Evolutionary conservation across 805 yeast genomes (phyloP), one percentile per base, ranked within the genome.

Genomic region (Yarrowia sp.): DNA sequence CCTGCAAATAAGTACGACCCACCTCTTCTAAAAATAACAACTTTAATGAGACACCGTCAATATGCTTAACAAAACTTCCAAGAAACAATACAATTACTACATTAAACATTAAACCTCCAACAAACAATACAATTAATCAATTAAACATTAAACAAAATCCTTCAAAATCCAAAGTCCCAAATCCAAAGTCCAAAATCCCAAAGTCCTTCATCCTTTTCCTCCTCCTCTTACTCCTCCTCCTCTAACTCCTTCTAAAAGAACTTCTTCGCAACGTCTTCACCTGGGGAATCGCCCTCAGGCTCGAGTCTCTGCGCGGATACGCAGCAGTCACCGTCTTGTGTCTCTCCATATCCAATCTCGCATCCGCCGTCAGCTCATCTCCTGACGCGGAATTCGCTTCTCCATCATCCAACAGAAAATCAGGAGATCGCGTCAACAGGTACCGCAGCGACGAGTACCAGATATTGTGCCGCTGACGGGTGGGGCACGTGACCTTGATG

Each of bases 361-460:
- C 44, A 24, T 61, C 68, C 2, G 70, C 64, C 4, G 46, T 33
- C 61, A 70, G 71, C 17, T 69, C 68, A 3, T 55, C 68, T 40
- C 65, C 70, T 13, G 67, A 39, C 34, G 68, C 70, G 7, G 69
- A 70, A 7, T 61, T 70, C 13, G 70, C 74, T 38, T 70, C 74
- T 34, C 72, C 75, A 20, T 71, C 74, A 49, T 72, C 70, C 4
- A 36, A 42, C 46, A 73, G 34, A 33, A 70, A 73, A n/a, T 73
- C 74, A 0, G 71, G 70, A 10, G 73, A 70, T 36, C 76, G 68
- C 44, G 87, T 88, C 44, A 92, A 79, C 78, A 93, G 78, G 74
- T 89, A 93, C 66, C 89, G 83, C 70, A 94, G 80, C 0, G 97
- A 90, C 73, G 91, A 89, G 76, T 83, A 88, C 99, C 99, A 94